phyloP scores from a whole-genome alignment of 2,329 filamentous ascomycete species.

The Davidsoniella australis region DNA sequence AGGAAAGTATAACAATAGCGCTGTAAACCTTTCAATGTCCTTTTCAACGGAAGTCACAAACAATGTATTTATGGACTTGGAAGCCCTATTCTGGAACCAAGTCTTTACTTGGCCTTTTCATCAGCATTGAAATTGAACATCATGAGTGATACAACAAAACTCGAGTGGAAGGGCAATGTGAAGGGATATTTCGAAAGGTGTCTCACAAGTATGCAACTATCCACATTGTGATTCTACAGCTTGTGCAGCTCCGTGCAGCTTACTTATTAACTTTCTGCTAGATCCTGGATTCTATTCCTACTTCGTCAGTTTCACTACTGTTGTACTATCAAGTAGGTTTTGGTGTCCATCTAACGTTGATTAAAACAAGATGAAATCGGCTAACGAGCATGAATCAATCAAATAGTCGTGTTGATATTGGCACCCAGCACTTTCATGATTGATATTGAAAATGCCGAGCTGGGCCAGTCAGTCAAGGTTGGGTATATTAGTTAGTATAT shows the following conservation, averaged over 20 bases:
- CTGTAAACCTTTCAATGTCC: too few species aligned
- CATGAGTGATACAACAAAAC: too few species aligned
- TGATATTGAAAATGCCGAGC: background rate
- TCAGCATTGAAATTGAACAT: too few species aligned
- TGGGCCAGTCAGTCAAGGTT: constrained; percentile 1
- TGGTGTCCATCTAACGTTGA: background rate
- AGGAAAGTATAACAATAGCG: too few species aligned
- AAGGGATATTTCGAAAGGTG: background rate
- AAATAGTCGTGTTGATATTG: too few species aligned
- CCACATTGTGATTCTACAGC: background rate
- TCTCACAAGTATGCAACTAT: constrained; percentile 3
- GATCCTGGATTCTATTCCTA: constrained; percentile 6
- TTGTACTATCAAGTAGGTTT: constrained; percentile 4
- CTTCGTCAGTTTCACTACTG: constrained; percentile 3
- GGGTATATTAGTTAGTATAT: constrained; percentile 2
- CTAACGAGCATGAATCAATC: too few species aligned
- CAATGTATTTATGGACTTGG: too few species aligned
- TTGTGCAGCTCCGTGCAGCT: background rate
- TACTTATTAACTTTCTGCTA: constrained; percentile 1
- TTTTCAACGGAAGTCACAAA: too few species aligned
- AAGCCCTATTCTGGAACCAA: too few species aligned
- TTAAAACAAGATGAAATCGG: too few species aligned
- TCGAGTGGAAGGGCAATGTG: background rate
- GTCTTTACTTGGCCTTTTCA: too few species aligned
- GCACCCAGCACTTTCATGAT: too few species aligned